phyloP scores from a whole-genome alignment of 73 alveolate species.

The Paramecium bursaria region DNA sequence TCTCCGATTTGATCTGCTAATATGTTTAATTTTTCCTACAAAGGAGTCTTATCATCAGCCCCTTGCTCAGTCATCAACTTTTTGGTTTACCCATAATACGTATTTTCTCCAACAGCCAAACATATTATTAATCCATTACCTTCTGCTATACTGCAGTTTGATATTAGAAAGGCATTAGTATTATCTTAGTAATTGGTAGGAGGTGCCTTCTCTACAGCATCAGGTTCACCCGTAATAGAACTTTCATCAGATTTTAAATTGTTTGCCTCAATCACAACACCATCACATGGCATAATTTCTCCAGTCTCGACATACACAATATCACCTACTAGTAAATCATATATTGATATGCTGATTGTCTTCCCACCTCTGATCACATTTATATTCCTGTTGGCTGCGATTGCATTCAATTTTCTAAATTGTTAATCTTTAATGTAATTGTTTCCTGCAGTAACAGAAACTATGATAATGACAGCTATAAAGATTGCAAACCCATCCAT shows the following conservation, averaged over 20 bases:
- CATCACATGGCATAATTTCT: conserved; percentile 95
- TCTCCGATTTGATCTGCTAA: conserved; percentile 93
- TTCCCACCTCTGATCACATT: conserved; percentile 86
- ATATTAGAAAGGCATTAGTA: conserved; percentile 87
- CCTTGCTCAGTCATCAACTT: conserved; percentile 72
- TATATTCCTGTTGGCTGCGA: conserved; percentile 81
- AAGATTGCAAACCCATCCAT: conserved; percentile 97
- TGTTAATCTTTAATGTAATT: conserved; percentile 90
- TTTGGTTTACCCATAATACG: conserved; percentile 84
- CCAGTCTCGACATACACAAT: conserved; percentile 88
- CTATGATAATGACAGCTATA: conserved; percentile 91
- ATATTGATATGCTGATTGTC: conserved; percentile 77
- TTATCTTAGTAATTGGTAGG: conserved; percentile 75
- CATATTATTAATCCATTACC: conserved; percentile 91
- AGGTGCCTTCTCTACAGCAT: conserved; percentile 83
- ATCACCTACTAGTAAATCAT: conserved; percentile 94
- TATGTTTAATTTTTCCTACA: conserved; percentile 87
- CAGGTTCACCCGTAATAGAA: conserved; percentile 95
- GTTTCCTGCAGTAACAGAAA: conserved; percentile 90
- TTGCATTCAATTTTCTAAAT: conserved; percentile 88
- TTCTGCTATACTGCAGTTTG: conserved; percentile 87
- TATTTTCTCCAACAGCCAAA: conserved; percentile 93
- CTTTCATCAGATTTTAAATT: conserved; percentile 91
- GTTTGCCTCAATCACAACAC: conserved; percentile 84
- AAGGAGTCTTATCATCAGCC: conserved; percentile 92